Evolutionary conservation across 140 eudicot species (phyloP).

Genomic region (Flaveria floridana): DNA sequence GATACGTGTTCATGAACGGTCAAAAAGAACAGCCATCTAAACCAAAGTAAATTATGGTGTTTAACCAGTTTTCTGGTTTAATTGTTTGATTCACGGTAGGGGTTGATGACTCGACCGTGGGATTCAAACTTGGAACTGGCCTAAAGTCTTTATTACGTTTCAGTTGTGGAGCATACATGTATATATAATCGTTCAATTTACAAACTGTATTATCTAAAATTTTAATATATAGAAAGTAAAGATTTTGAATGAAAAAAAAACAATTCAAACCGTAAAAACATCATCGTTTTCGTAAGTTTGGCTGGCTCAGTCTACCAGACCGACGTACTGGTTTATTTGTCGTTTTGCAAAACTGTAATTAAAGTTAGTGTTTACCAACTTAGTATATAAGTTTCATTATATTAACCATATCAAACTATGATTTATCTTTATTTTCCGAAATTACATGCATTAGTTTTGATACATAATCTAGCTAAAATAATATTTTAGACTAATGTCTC

Average conservation of each 20-base stretch:
- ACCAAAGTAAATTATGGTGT: neutral
- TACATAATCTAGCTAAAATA: neutral
- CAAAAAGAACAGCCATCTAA: neutral
- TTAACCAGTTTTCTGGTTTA: neutral
- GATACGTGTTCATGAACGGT: neutral
- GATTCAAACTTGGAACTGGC: neutral
- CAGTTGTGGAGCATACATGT: no score
- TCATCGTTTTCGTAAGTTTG: no score
- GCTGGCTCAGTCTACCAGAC: no score
- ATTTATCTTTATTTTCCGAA: neutral
- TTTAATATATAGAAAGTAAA: no score
- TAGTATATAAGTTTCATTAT: no score
- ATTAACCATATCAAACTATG: neutral
- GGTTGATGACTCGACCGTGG: neutral
- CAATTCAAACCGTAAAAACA: no score
- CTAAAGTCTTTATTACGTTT: no score
- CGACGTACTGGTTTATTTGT: neutral
- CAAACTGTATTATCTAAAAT: neutral
- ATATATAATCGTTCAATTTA: no score
- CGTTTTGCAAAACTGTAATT: neutral
- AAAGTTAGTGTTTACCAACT: neutral
- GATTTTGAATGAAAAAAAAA: no score
- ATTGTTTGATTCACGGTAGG: neutral
- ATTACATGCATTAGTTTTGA: neutral
- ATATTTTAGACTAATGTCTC: slow-evolving; percentile 45